phyloP scores from a whole-genome alignment of 2,329 filamentous ascomycete genomes.

The Fusarium equiseti region DNA sequence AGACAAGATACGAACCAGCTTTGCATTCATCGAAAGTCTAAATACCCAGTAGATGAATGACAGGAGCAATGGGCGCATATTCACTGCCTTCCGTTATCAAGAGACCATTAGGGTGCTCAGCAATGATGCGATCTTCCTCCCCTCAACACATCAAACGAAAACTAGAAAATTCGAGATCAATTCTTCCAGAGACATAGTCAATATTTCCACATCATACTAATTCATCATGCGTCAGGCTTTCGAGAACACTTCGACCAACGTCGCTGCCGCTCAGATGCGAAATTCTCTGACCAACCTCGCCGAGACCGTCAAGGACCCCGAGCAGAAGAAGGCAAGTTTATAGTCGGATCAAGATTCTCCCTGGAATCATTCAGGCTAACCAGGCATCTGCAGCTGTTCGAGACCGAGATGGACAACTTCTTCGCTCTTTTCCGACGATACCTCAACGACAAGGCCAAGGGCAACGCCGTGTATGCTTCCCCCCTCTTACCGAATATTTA shows the following conservation, averaged over 20 bases:
- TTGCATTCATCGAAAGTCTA: neutral
- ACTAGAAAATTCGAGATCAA: neutral
- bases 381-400: constrained; percentile 75
- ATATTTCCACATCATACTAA: constrained; percentile 43
- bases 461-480: constrained; percentile 79
- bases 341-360: neutral
- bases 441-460: constrained; percentile 98
- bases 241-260: constrained; percentile 98
- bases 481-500: constrained; percentile 11
- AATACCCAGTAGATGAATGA: constrained; percentile 3
- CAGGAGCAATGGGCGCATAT: constrained; percentile 3
- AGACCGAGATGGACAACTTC: constrained; percentile 99
- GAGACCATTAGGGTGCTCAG: neutral
- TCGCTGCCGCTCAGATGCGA: constrained; percentile 98
- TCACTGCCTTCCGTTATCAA: neutral
- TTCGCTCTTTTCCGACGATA: constrained; percentile 98
- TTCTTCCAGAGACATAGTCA: neutral
- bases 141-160: neutral
- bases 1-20: neutral
- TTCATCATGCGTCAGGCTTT: constrained; percentile 76
- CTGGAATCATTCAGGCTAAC: constrained; percentile 17
- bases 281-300: constrained; percentile 94
- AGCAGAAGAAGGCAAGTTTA: constrained; percentile 80
- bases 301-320: constrained; percentile 87
- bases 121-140: constrained; percentile 1